Conservation (phyloP, 1,284 basidiomycete genomes). For the Ustanciosporium gigantosporum region DNA sequence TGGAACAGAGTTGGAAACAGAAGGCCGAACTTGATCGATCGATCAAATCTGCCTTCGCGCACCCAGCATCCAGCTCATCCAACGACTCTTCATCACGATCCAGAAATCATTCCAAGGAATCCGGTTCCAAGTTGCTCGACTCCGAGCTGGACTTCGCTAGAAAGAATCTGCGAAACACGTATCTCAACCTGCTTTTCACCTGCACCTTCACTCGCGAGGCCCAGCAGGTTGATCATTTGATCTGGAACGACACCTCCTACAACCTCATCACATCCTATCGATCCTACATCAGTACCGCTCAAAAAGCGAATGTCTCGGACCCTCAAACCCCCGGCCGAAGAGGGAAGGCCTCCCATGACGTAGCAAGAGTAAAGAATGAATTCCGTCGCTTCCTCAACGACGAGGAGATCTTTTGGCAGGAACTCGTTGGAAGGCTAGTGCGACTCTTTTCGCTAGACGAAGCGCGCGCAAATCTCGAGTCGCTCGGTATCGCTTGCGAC, state of each 20-base stretch:
- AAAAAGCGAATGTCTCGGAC: conserved; percentile 28
- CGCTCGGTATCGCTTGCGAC: conserved; percentile 43
- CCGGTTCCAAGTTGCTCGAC: conserved; percentile 24
- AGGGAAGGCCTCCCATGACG: conserved; percentile 32
- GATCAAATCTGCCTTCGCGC: conserved; percentile 28
- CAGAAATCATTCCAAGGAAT: conserved; percentile 16
- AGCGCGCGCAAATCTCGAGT: conserved; percentile 32
- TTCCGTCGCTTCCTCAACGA: conserved; percentile 48
- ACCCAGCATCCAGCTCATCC: conserved; percentile 9
- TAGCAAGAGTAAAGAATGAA: conserved; percentile 24
- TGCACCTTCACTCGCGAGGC: conserved; percentile 48
- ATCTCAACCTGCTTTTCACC: conserved; percentile 54
- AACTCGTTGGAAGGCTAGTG: conserved; percentile 44
- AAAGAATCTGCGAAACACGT: conserved; percentile 50
- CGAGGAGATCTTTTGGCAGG: conserved; percentile 54
- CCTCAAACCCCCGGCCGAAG: conserved; percentile 13
- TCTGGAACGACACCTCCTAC: conserved; percentile 59
- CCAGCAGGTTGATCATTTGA: conserved; percentile 38
- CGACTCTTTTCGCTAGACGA: conserved; percentile 50
- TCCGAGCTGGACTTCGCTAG: conserved; percentile 47
- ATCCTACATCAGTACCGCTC: conserved; percentile 31
- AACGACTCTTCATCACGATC: conserved; percentile 18
- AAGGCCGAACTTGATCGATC: conserved; percentile 39
- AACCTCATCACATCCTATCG: conserved; percentile 46
- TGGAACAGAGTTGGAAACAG: conserved; percentile 32